Evolutionary conservation across 371 early-diverging fungal genomes (phyloP).

Genomic region (Smittium mucronatum): DNA sequence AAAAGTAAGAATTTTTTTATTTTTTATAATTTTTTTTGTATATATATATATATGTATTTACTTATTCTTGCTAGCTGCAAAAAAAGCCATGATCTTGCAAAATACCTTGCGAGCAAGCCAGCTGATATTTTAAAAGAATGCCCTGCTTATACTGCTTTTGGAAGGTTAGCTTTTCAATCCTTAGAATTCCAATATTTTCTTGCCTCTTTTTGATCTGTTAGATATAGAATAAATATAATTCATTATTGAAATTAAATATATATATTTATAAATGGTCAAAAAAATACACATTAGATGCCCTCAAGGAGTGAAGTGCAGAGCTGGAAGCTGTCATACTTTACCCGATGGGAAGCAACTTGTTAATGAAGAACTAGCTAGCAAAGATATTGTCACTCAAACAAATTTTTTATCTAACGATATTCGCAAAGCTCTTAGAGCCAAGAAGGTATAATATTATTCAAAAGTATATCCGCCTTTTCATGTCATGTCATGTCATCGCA

Average conservation of each 20-base stretch:
- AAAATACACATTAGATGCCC: slow-evolving; percentile 8
- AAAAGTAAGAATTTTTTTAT: not conserved
- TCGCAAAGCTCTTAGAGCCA: slow-evolving; percentile 37
- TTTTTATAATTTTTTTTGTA: not conserved
- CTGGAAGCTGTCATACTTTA: slow-evolving; percentile 49
- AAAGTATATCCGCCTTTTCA: not conserved
- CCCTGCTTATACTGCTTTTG: slow-evolving; percentile 51
- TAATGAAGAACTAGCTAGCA: slow-evolving; percentile 31
- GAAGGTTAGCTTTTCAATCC: slow-evolving; percentile 42
- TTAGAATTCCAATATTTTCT: no score
- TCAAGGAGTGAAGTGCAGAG: slow-evolving; percentile 66
- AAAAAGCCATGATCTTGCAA: slow-evolving; percentile 50
- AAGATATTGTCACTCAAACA: slow-evolving; percentile 24
- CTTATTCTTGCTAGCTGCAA: slow-evolving; percentile 38
- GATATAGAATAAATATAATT: slow-evolving; percentile 7
- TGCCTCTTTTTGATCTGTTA: no score
- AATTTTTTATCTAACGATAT: slow-evolving; percentile 26
- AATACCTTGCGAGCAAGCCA: slow-evolving; percentile 44
- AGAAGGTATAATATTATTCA: slow-evolving; percentile 18
- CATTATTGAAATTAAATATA: no score
- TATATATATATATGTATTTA: slow-evolving; percentile 7
- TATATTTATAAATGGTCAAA: slow-evolving; percentile 34
- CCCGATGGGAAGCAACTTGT: slow-evolving; percentile 36
- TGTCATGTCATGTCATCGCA: not conserved
- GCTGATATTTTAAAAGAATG: slow-evolving; percentile 68